A percentile compares a stretch with the other conserved stretches of the same genome.
These are phyloP conservation scores for Pichia eremophila DNA, from an alignment of 805 yeast species.

Conservation along the genomic window DNA sequence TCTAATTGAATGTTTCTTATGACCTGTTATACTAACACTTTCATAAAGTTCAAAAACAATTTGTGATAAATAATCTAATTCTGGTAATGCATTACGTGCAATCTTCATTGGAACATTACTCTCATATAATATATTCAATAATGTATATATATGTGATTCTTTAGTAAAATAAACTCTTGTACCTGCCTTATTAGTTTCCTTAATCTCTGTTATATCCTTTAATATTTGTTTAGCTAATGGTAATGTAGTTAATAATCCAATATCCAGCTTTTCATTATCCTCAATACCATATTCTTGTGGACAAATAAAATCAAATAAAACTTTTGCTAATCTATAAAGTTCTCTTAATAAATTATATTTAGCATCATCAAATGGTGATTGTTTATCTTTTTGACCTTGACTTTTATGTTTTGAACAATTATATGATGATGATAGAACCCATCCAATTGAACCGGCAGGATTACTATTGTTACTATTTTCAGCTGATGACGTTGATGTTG, in stretches of 20 bases:
- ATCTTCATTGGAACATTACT: slow-evolving; percentile 92
- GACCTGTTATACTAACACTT: slow-evolving; percentile 51
- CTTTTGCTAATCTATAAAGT: slow-evolving; percentile 81
- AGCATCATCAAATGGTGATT: slow-evolving; percentile 64
- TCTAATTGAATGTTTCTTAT: slow-evolving; percentile 81
- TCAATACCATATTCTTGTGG: slow-evolving; percentile 98
- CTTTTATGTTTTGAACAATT: slow-evolving; percentile 19
- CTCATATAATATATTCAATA: slow-evolving; percentile 83
- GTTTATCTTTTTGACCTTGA: slow-evolving; percentile 8
- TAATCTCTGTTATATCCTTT: slow-evolving; percentile 70
- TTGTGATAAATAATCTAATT: slow-evolving; percentile 89
- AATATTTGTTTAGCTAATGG: slow-evolving; percentile 88
- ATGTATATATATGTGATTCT: slow-evolving; percentile 92
- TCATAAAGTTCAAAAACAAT: slow-evolving; percentile 91
- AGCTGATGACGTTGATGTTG: slow-evolving; percentile 16
- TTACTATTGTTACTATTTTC: slow-evolving; percentile 12
- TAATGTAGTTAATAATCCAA: slow-evolving; percentile 86
- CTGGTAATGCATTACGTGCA: slow-evolving; percentile 92
- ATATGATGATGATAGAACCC: slow-evolving; percentile 42
- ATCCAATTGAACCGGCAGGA: slow-evolving; percentile 60
- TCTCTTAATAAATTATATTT: slow-evolving; percentile 77
- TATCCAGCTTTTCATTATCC: slow-evolving; percentile 89
- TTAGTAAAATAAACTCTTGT: slow-evolving; percentile 89
- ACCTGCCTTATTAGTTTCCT: slow-evolving; percentile 70
- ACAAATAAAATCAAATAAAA: slow-evolving; percentile 90